These are phyloP conservation scores for Aegle marmelos DNA, from an alignment of 345 rosid species.

Conservation along the genomic window DNA sequence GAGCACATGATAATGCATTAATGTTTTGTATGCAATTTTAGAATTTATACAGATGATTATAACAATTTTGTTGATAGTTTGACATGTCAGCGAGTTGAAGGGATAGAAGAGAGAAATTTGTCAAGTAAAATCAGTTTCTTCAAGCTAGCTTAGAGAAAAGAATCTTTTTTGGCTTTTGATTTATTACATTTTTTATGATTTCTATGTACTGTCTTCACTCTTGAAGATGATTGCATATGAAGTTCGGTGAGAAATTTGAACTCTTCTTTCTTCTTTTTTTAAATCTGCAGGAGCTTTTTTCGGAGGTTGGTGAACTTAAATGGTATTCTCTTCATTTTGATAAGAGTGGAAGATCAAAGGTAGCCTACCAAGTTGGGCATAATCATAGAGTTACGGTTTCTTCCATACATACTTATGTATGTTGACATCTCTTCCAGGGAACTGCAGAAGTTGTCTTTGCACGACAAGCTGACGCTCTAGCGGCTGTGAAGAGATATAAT, in stretches of 20 bases:
- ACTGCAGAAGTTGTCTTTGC: conserved; percentile 68
- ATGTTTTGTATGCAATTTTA: neutral
- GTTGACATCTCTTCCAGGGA: conserved; percentile 40
- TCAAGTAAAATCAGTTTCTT: neutral
- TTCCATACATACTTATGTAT: conserved; percentile 15
- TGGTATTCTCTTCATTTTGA: conserved; percentile 62
- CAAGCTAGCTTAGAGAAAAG: neutral
- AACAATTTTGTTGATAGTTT: neutral
- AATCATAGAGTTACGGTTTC: conserved; percentile 2
- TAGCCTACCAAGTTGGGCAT: conserved; percentile 28
- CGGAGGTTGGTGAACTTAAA: conserved; percentile 71
- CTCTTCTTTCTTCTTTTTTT: neutral
- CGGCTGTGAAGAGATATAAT: conserved; percentile 67
- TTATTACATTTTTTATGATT: neutral
- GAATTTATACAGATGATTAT: neutral
- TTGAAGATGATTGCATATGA: neutral
- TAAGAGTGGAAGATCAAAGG: conserved; percentile 77
- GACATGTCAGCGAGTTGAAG: neutral
- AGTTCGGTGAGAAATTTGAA: neutral
- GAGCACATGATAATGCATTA: neutral
- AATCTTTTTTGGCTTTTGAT: neutral
- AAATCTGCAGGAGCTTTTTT: conserved; percentile 62
- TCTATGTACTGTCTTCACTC: neutral
- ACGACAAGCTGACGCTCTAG: conserved; percentile 47
- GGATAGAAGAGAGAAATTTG: neutral